A percentile compares a stretch with the other conserved stretches of the same genome.
Conservation (phyloP, 2,329 filamentous ascomycete species). For the Neonectria hederae region DNA sequence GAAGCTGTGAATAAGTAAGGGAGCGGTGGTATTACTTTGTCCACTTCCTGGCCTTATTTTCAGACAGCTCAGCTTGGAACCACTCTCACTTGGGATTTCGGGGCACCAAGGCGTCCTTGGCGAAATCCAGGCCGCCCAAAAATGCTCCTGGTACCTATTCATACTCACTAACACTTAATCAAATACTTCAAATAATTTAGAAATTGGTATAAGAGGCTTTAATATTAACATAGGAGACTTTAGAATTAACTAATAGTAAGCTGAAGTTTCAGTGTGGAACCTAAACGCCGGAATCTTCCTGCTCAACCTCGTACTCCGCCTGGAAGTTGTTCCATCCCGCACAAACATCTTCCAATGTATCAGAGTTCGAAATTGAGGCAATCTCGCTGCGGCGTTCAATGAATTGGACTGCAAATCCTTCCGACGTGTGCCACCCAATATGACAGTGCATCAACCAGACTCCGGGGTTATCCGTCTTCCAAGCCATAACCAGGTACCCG, state of each 20-base stretch:
- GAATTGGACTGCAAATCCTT: slow-evolving; percentile 28
- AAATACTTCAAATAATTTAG: too few relatives aligned
- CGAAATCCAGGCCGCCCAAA: too few relatives aligned
- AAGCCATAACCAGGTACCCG: slow-evolving; percentile 60
- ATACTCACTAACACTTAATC: too few relatives aligned
- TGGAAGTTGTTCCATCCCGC: slow-evolving; percentile 8
- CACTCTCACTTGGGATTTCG: too few relatives aligned
- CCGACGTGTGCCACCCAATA: slow-evolving; percentile 43
- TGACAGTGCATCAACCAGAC: slow-evolving; percentile 62
- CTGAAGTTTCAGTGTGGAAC: not conserved
- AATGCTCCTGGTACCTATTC: too few relatives aligned
- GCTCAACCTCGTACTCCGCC: slow-evolving; percentile 7
- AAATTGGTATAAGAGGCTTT: too few relatives aligned
- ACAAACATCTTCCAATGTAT: slow-evolving; percentile 14
- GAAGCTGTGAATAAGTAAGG: too few relatives aligned
- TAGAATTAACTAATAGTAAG: not conserved
- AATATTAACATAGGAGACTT: not conserved
- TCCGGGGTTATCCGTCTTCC: slow-evolving; percentile 60
- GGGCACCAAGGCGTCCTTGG: too few relatives aligned
- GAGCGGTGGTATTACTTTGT: too few relatives aligned
- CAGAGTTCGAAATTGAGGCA: not conserved
- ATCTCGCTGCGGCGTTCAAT: slow-evolving; percentile 22
- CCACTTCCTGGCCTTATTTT: too few relatives aligned
- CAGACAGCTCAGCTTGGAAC: too few relatives aligned
- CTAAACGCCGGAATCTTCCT: slow-evolving; percentile 27